Percentiles rank a stretch among this genome's conserved stretches.
phyloP scores from a whole-genome alignment of 352 stramenopile species.

The Pseudoperonospora humuli region DNA sequence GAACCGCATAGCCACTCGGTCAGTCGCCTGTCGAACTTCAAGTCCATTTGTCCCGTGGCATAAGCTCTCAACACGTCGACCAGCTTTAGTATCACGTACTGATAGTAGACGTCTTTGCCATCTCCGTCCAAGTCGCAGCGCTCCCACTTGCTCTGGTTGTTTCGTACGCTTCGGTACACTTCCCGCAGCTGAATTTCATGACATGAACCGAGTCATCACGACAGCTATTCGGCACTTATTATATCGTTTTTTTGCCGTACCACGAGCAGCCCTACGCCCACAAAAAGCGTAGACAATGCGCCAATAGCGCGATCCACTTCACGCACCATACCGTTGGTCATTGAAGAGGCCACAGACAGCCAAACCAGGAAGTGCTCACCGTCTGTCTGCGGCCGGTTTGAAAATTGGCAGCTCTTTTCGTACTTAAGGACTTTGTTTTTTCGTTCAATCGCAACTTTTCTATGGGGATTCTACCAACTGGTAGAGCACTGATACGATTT shows the following conservation, averaged over 20 bases:
- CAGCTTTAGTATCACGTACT: too few relatives aligned
- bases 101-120: slow-evolving; percentile 66
- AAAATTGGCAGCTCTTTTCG: slow-evolving; percentile 18
- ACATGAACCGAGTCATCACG: not conserved
- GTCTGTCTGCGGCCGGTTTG: too few relatives aligned
- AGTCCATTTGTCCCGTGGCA: not conserved
- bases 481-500: too few relatives aligned
- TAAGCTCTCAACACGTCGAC: too few relatives aligned
- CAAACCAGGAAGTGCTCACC: too few relatives aligned
- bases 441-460: too few relatives aligned
- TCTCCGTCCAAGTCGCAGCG: slow-evolving; percentile 36
- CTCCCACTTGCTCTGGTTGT: slow-evolving; percentile 48
- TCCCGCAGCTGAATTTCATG: slow-evolving; percentile 39
- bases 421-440: too few relatives aligned
- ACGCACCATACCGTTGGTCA: slow-evolving; percentile 54
- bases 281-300: slow-evolving; percentile 59
- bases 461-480: too few relatives aligned
- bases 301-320: slow-evolving; percentile 76
- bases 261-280: slow-evolving; percentile 66
- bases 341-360: slow-evolving; percentile 8
- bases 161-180: slow-evolving; percentile 42
- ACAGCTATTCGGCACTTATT: not conserved
- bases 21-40: not conserved
- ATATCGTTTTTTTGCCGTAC: slow-evolving; percentile 21
- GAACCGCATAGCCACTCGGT: slow-evolving; percentile 1